Evolutionary conservation across 345 rosid genomes (phyloP), one percentile per base, ranked within the genome.

Genomic region (Iberis pinnata): DNA sequence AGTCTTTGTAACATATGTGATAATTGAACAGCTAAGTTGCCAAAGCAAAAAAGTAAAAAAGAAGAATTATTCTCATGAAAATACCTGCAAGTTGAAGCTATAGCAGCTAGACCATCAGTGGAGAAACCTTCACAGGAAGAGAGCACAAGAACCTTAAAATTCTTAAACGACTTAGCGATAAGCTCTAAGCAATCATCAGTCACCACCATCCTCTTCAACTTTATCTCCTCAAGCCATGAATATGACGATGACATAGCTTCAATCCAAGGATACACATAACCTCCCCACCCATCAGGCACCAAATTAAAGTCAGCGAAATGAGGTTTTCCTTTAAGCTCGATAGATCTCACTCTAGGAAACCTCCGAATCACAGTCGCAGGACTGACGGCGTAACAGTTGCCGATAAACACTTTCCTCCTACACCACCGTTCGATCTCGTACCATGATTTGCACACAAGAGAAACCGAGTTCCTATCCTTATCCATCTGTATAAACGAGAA

Each of bases 211-310:
- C 96, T 48, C 73, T 90, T 90, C 69, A 90, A 61, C 60, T 77
- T 74, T 65, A 87, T 78, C 84, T 90, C 98, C 56, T 84, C 95
- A 4, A 90, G 82, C 83, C 79, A 80, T 8, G 85, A 70, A 49
- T 79, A 82, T 1, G 81, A 70, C 40, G 27, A 11, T 0, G 82
- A 69, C 84, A 87, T 79, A 8, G 77, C 72, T 14, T 13, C 73
- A 66, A 84, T 78, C 98, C 98, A 90, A 2, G 89, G 95, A 58
- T 46, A 56, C 14, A 82, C 77, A 73, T 70, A 74, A 2, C 86
- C 98, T 15, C 98, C 98, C 98, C 98, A 90, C 0, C 95, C 95
- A 0, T 81, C 88, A 0, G 98, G 98, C 5, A 90, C 96, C 53
- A 87, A 72, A 72, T 79, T 74, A 60, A 90, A 87, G 74, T 90